These are phyloP conservation scores for Didymella sp. DNA, from an alignment of 2,329 filamentous ascomycete species.

Conservation along the genomic window DNA sequence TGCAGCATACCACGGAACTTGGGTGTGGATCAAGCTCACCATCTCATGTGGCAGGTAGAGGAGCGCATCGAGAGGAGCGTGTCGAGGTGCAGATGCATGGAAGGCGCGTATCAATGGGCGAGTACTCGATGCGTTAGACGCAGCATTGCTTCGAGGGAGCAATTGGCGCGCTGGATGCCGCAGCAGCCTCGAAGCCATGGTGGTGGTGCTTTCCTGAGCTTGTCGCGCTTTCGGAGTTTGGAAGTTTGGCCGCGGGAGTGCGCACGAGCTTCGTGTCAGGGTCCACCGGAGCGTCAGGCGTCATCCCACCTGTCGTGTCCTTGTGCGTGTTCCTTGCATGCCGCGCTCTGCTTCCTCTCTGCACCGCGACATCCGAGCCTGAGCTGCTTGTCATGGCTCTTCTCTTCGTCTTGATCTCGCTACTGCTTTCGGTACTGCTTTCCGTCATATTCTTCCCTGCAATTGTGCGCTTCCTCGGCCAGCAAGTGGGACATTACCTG, in stretches of 20 bases:
- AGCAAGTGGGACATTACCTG: constrained; percentile 40
- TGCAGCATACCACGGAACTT: constrained; percentile 62
- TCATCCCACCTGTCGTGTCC: constrained; percentile 39
- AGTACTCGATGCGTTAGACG: constrained; percentile 1
- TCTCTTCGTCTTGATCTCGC: constrained; percentile 35
- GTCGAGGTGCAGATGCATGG: constrained; percentile 55
- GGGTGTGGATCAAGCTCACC: constrained; percentile 60
- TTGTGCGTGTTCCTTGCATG: constrained; percentile 20
- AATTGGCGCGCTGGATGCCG: constrained; percentile 37
- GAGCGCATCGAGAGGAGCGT: constrained; percentile 51
- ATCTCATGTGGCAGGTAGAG: constrained; percentile 55
- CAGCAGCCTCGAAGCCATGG: constrained; percentile 36
- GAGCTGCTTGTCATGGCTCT: constrained; percentile 36
- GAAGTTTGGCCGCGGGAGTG: constrained; percentile 27
- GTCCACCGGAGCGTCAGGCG: constrained; percentile 35
- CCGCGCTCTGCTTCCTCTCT: constrained; percentile 16
- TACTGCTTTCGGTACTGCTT: constrained; percentile 33
- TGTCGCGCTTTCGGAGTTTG: neutral
- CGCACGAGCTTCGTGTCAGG: constrained; percentile 18
- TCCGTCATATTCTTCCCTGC: constrained; percentile 35
- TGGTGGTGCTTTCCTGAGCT: constrained; percentile 21
- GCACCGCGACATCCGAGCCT: constrained; percentile 19
- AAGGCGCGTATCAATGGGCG: constrained; percentile 52
- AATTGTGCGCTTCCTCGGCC: constrained; percentile 37
- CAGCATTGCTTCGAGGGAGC: constrained; percentile 20